Percentiles rank a stretch among this genome's conserved stretches.
Conservation (phyloP, 75 land plant genomes). For the Picea sitchensis region DNA sequence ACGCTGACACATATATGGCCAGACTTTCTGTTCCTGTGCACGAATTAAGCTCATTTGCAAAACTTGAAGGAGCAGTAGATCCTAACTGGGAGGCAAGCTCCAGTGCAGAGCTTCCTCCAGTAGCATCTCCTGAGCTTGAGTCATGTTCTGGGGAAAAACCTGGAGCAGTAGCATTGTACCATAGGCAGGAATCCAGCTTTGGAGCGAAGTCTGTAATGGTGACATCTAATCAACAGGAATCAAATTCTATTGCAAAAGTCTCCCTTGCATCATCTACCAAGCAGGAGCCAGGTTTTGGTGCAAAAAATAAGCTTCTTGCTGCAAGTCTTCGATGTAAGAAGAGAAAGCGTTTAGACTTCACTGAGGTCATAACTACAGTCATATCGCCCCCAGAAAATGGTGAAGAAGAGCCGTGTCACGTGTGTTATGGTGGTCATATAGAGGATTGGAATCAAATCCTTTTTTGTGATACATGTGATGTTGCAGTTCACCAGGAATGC, state of each 20-base stretch:
- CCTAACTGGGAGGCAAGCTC: background rate
- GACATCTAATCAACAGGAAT: background rate
- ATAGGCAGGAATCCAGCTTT: background rate
- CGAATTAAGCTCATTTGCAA: background rate
- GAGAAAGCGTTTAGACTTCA: constrained; percentile 52
- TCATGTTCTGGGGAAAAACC: background rate
- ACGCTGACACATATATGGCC: background rate
- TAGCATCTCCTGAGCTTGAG: background rate
- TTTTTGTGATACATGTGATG: constrained; percentile 63
- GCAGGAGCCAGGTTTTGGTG: constrained; percentile 12
- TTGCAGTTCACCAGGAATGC: constrained; percentile 84
- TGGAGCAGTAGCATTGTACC: background rate
- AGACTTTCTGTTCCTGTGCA: background rate
- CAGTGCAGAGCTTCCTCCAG: background rate
- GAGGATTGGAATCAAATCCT: constrained; percentile 48
- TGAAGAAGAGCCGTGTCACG: constrained; percentile 39
- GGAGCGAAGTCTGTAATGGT: background rate
- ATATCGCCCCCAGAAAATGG: constrained; percentile 30
- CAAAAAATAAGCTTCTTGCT: constrained; percentile 61
- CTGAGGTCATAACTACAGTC: constrained; percentile 53
- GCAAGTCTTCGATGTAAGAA: constrained; percentile 64
- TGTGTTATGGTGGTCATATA: constrained; percentile 58
- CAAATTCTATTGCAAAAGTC: constrained; percentile 10
- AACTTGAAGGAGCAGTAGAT: background rate
- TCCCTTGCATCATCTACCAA: constrained; percentile 3